phyloP scores from a whole-genome alignment of 2,329 filamentous ascomycete species.

The Cladosporium phlei region DNA sequence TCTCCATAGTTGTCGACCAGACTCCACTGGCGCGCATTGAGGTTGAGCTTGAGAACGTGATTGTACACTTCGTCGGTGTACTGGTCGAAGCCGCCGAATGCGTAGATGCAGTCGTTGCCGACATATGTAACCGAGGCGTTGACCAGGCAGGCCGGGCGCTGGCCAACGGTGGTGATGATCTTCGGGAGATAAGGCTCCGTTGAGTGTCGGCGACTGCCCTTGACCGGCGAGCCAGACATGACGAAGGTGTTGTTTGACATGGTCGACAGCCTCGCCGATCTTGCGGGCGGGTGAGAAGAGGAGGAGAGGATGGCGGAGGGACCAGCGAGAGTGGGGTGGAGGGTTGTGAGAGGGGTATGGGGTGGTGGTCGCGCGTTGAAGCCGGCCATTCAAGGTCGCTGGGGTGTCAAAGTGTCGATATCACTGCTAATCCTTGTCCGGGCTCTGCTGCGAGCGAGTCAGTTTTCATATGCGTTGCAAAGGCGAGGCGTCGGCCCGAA shows the following conservation, averaged over 20 bases:
- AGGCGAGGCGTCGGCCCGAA: too few relatives aligned
- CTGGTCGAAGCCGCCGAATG: constrained; percentile 96
- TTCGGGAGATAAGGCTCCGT: constrained; percentile 77
- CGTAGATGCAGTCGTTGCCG: constrained; percentile 94
- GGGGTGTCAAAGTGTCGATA: background rate
- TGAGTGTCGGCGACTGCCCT: constrained; percentile 52
- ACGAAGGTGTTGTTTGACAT: constrained; percentile 70
- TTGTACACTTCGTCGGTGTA: constrained; percentile 99
- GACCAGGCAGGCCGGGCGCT: constrained; percentile 84
- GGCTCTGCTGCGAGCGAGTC: too few relatives aligned
- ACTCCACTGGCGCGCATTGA: constrained; percentile 85
- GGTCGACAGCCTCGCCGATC: constrained; percentile 6
- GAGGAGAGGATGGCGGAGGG: constrained; percentile 2
- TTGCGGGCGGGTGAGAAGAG: background rate
- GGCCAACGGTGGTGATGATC: constrained; percentile 58
- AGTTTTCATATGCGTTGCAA: too few relatives aligned
- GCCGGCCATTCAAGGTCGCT: constrained; percentile 8
- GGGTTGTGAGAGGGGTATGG: constrained; percentile 5
- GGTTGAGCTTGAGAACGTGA: constrained; percentile 84
- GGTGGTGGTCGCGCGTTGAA: background rate
- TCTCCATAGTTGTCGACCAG: constrained; percentile 98
- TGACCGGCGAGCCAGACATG: constrained; percentile 80
- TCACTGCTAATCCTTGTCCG: constrained; percentile 8
- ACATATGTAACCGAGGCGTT: constrained; percentile 99
- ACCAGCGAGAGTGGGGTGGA: constrained; percentile 2